phyloP scores from a whole-genome alignment of 257 asterid genomes.

The Orobanche coerulescens region DNA sequence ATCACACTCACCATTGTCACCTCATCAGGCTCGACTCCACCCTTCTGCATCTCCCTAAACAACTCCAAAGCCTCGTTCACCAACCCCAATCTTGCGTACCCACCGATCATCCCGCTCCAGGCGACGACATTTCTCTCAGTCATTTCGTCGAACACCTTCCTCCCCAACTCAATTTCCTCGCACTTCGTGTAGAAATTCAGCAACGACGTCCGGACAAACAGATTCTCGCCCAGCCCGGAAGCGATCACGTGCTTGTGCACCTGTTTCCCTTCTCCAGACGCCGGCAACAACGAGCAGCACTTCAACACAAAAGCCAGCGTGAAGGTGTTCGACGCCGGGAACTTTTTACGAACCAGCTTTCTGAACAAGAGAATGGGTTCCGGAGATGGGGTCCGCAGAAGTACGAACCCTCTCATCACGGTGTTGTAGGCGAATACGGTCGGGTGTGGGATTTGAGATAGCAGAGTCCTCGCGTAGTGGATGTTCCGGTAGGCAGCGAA shows the following conservation, averaged over 20 bases:
- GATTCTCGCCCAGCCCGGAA: slow-evolving; percentile 37
- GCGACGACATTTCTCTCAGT: slow-evolving; percentile 52
- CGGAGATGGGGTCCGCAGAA: slow-evolving; percentile 24
- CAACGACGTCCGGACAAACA: slow-evolving; percentile 57
- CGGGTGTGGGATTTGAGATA: slow-evolving; percentile 42
- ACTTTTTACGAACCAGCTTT: slow-evolving; percentile 28
- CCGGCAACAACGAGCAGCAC: slow-evolving; percentile 45
- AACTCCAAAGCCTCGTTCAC: slow-evolving; percentile 53
- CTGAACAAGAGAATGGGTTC: slow-evolving; percentile 47
- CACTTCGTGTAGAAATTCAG: slow-evolving; percentile 52
- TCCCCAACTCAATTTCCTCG: slow-evolving; percentile 39
- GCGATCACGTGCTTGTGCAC: slow-evolving; percentile 55
- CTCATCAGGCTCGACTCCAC: slow-evolving; percentile 58
- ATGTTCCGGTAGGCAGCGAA: slow-evolving; percentile 54
- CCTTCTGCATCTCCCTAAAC: slow-evolving; percentile 59
- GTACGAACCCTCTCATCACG: slow-evolving; percentile 47
- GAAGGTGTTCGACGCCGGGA: slow-evolving; percentile 46
- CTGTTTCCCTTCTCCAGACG: slow-evolving; percentile 48
- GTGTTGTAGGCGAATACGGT: slow-evolving; percentile 49
- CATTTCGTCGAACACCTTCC: slow-evolving; percentile 77
- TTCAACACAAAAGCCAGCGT: slow-evolving; percentile 62
- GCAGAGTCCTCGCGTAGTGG: slow-evolving; percentile 40
- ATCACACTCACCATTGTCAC: slow-evolving; percentile 58
- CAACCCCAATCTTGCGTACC: slow-evolving; percentile 51
- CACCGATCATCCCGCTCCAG: slow-evolving; percentile 67